Conservation (phyloP, 2,329 filamentous ascomycete genomes). For the Trichoderma koningii region DNA sequence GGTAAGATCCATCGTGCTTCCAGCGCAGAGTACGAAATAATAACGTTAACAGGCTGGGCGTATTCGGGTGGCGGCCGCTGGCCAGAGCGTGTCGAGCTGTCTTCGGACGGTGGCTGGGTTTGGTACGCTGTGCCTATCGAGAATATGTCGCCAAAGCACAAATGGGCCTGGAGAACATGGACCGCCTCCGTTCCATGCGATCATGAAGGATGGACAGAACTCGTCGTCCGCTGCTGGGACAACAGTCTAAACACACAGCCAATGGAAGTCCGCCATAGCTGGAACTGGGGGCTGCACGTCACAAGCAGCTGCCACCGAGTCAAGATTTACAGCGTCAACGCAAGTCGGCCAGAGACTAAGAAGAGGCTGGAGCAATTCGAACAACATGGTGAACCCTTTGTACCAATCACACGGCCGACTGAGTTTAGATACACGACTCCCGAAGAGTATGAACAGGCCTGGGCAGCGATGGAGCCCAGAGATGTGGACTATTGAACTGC, state of each 20-base stretch:
- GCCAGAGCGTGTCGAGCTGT: constrained; percentile 65
- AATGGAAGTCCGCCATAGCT: constrained; percentile 54
- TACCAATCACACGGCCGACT: constrained; percentile 1
- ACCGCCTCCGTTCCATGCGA: constrained; percentile 63
- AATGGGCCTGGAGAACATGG: constrained; percentile 67
- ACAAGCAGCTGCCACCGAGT: constrained; percentile 64
- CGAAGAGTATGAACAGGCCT: constrained; percentile 8
- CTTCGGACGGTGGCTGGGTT: constrained; percentile 61
- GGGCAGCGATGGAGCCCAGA: constrained; percentile 1
- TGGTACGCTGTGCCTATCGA: constrained; percentile 66
- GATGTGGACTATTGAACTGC: not conserved
- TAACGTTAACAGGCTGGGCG: constrained; percentile 51
- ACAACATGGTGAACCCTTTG: constrained; percentile 18
- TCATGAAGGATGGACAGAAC: constrained; percentile 62
- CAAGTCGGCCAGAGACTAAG: constrained; percentile 49
- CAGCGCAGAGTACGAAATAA: not conserved
- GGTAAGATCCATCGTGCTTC: not conserved
- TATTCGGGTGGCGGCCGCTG: constrained; percentile 61
- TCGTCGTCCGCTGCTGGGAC: constrained; percentile 62
- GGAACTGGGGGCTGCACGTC: constrained; percentile 69
- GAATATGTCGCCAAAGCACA: constrained; percentile 63
- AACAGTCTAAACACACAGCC: constrained; percentile 64
- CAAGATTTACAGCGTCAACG: constrained; percentile 65
- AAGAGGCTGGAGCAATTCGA: constrained; percentile 55
- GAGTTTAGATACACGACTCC: constrained; percentile 1